These are phyloP conservation scores for Cyberlindnera euphorbiae DNA, from an alignment of 805 yeast genomes.

Conservation along the genomic window DNA sequence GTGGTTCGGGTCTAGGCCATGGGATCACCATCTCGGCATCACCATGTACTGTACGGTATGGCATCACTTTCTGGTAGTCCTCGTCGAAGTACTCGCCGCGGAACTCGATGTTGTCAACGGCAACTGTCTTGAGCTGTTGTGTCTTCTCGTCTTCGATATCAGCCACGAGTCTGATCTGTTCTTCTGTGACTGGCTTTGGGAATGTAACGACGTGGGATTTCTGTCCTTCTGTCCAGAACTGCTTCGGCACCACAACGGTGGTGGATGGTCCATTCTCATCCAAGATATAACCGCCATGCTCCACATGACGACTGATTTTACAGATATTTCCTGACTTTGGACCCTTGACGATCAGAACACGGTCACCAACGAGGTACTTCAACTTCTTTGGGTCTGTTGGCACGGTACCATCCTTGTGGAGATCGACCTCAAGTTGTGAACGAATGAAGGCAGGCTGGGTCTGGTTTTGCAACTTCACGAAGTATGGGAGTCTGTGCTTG, in stretches of 20 bases:
- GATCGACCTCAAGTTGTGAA: conserved; percentile 28
- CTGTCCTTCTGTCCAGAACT: conserved; percentile 69
- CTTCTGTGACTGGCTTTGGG: conserved; percentile 58
- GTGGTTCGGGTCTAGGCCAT: conserved; percentile 74
- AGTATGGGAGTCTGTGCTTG: conserved; percentile 26
- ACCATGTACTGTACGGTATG: conserved; percentile 70
- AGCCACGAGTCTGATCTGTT: conserved; percentile 70
- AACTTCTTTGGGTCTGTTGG: conserved; percentile 47
- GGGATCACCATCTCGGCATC: conserved; percentile 71
- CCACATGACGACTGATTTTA: conserved; percentile 53
- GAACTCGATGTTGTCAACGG: conserved; percentile 68
- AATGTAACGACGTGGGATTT: conserved; percentile 63
- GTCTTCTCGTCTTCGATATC: conserved; percentile 59
- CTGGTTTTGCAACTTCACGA: conserved; percentile 27
- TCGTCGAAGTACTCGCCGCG: conserved; percentile 71
- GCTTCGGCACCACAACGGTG: conserved; percentile 63
- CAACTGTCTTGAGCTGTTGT: conserved; percentile 64
- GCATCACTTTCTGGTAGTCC: conserved; percentile 66
- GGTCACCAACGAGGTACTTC: conserved; percentile 69
- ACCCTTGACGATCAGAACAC: conserved; percentile 70
- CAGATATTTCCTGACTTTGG: conserved; percentile 70
- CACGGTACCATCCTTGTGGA: conserved; percentile 28
- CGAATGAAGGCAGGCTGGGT: conserved; percentile 34
- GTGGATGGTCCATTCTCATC: conserved; percentile 65
- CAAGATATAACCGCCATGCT: conserved; percentile 58